Evolutionary conservation across 768 basidiomycete species (phyloP).

Genomic region (Amanita exitialis): DNA sequence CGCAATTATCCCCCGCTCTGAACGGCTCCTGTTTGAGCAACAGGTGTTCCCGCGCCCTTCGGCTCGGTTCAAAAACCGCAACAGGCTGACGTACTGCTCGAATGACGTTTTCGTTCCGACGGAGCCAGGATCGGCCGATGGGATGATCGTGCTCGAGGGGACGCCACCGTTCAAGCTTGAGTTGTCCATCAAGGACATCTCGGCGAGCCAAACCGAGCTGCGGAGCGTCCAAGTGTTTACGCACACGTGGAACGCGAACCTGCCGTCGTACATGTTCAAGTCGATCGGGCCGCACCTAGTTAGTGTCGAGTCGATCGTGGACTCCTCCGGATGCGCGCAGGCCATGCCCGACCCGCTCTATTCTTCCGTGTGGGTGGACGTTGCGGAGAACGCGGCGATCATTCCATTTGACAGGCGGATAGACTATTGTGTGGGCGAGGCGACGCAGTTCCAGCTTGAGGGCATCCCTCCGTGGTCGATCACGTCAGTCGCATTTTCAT

Average conservation of each 20-base stretch:
- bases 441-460: slow-evolving; percentile 85
- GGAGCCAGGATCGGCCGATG: slow-evolving; percentile 44
- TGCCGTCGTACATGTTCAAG: slow-evolving; percentile 61
- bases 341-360: slow-evolving; percentile 49
- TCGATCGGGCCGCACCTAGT: slow-evolving; percentile 78
- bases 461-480: slow-evolving; percentile 92
- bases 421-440: slow-evolving; percentile 87
- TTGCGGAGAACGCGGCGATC: slow-evolving; percentile 94
- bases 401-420: slow-evolving; percentile 69
- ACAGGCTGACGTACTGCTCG: slow-evolving; percentile 65
- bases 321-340: slow-evolving; percentile 78
- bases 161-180: slow-evolving; percentile 77
- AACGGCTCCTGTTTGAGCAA: slow-evolving; percentile 75
- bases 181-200: slow-evolving; percentile 68
- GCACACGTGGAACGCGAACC: slow-evolving; percentile 59
- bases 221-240: slow-evolving; percentile 41
- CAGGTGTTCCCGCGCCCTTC: slow-evolving; percentile 74
- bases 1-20: slow-evolving; percentile 53
- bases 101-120: slow-evolving; percentile 53
- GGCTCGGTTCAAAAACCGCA: slow-evolving; percentile 62
- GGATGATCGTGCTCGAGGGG: slow-evolving; percentile 64
- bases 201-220: slow-evolving; percentile 52
- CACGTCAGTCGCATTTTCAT: slow-evolving; percentile 36
- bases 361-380: slow-evolving; percentile 74
- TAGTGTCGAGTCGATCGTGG: slow-evolving; percentile 66